Base-by-base conservation (phyloP, 768 basidiomycete species). In the Pleurotus sapidus region DNA sequence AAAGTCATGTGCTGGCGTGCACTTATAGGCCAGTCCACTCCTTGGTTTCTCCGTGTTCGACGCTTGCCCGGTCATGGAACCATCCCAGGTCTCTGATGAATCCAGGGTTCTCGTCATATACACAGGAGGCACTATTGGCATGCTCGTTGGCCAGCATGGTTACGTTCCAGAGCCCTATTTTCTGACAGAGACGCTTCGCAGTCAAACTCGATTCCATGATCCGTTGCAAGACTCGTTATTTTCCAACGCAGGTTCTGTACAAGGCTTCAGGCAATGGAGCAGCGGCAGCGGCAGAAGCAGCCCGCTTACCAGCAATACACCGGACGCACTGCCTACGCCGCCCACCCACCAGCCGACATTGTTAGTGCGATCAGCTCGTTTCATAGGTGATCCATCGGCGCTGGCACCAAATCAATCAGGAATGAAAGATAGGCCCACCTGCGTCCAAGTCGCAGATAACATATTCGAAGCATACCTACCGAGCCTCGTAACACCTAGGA, bases 91-190 rank as follows among this genome's bases (percentile, higher is more conserved):
- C 34, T 67, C 81, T 17, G 84, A 89, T 60, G 91, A 94, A 65
- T 84, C 90, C 9, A 80, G 83, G 54, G 90, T 95, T n/a, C 85
- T 94, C 53, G 78, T 95, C 58, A 87, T 95, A 25, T 94, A 94
- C 74, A 94, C 93, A 37, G 93, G 90, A 27, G 93, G 93, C 14
- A 95, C 93, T 0, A 93, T 95, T 62, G 91, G 91, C 15, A 93
- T 93, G 90, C 84, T 93, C 46, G 80, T 89, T 37, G 85, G 87
- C 34, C 76, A 86, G 34, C 81, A 84, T 59, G 89, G 89, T 60
- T 91, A 91, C 66, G 86, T 89, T 18, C 90, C 93, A 11, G 93
- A 95, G 65, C 92, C 92, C 0, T 88, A 87, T 63, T 95, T 93
- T 68, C 75, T 95, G 60, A 93, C 91, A 4, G 88, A 93, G 70